phyloP scores from a whole-genome alignment of 345 rosid genomes.

The Salix dunnii region DNA sequence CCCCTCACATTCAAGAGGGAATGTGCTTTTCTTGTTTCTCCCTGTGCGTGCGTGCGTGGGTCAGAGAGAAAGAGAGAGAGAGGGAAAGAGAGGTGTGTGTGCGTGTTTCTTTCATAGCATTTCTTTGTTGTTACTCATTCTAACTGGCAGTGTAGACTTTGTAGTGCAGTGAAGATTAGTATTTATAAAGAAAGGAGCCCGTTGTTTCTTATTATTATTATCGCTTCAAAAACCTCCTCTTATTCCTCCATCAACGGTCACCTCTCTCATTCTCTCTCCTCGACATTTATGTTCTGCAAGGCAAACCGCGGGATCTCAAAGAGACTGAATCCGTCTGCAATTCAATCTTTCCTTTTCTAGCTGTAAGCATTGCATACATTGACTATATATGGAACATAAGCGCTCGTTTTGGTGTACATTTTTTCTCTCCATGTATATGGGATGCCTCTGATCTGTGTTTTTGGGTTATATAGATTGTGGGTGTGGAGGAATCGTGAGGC shows the following conservation, averaged over 20 bases:
- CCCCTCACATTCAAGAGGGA: neutral
- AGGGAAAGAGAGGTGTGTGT: neutral
- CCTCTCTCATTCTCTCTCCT: conserved; percentile 7
- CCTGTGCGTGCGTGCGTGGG: too few relatives aligned
- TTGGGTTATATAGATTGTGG: conserved; percentile 11
- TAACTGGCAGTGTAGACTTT: conserved; percentile 4
- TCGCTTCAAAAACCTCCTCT: conserved; percentile 25
- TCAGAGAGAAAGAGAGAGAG: neutral
- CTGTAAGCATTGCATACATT: conserved; percentile 10
- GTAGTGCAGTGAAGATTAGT: neutral
- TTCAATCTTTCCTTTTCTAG: neutral
- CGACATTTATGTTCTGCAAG: neutral
- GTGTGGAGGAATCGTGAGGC: neutral
- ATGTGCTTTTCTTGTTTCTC: neutral
- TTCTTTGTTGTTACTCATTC: conserved; percentile 24
- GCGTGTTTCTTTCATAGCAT: neutral
- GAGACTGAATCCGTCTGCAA: neutral
- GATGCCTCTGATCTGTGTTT: conserved; percentile 29
- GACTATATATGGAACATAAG: neutral
- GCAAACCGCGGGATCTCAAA: conserved; percentile 10
- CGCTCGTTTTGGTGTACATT: neutral
- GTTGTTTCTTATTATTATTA: neutral
- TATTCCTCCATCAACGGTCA: conserved; percentile 44
- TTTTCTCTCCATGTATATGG: neutral
- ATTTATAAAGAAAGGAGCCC: neutral